Evolutionary conservation across 257 asterid species (phyloP), one percentile per base, ranked within the genome.

Genomic region (Salvia splendens): DNA sequence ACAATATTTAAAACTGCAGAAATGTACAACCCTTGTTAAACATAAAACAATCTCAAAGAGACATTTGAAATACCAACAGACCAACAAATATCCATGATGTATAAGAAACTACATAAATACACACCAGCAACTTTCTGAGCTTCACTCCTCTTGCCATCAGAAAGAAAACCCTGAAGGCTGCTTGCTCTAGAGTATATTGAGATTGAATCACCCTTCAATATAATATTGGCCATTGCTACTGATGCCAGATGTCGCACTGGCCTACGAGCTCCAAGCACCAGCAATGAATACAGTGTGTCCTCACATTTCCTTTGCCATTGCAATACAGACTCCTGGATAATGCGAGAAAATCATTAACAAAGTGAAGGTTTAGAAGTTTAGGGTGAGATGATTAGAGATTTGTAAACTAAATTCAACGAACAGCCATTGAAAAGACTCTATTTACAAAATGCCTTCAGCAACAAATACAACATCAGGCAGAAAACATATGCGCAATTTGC

Each of bases 151-250:
- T 84, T 94, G 61, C 93, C 95, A 79, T 91, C 97, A 8, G 99
- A 85, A 55, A 94, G 95, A 77, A 90, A 85, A 63, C 99, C 99
- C 86, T 91, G 99, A 56, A 94, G 91, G 76, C 87, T 86, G 86
- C 99, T 94, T 42, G 91, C 99, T 77, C 99, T 88, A 14, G 99
- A 94, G 84, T 94, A 94, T 78, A 94, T 83, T 0, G 99, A 91
- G 67, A 94, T 94, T 59, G 75, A 47, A 70, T 94, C 97, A 69
- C 96, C 97, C 83, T 91, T 94, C 53, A 64, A 72, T 72, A 94
- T 91, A 58, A 85, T 80, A 77, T 83, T 91, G n/a, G 95, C 89
- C 97, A 90, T 88, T 61, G 97, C 97, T 78, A 85, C 81, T 54
- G 99, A 94, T 60, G 99, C 88, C 83, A 94, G 74, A 83, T 94